Base-by-base conservation (phyloP, 495 filamentous ascomycete genomes). In the Trichoderma orchidacearum region DNA sequence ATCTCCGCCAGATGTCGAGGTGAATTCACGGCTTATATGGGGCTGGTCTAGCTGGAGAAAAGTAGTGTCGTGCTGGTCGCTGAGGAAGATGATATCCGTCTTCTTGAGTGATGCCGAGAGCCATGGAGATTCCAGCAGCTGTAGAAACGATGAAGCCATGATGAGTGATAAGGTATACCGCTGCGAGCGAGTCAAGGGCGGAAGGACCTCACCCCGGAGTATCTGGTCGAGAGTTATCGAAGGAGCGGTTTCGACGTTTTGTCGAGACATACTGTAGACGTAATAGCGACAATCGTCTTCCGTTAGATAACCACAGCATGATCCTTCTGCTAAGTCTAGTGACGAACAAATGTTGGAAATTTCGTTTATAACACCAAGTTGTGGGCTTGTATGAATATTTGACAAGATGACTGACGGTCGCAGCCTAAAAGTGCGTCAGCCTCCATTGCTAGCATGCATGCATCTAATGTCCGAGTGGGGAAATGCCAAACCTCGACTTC, bases 1-100 rank as follows among this genome's bases (percentile, higher is more conserved):
- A 76, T 62, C 80, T 82, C 54, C 75, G 68, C 12, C 25, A 51
- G 11, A 11, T 70, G 25, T 80, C 65, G 17, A 70, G 68, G 3
- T 68, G 56, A 30, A 57, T 25, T n/a, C 54, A 56, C 3, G 52
- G 57, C 21, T 73, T 62, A 31, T 75, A 64, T 13, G 76, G 66
- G 35, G 51, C 2, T 53, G 17, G 9, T 53, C 51, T 7, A 53
- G 50, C n/a, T 5, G 21, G 3, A 52, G 12, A 12, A 31, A 17
- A 1, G 28, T 5, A 12, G 28, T 9, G 12, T 32, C 27, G 21
- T 31, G 11, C 13, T n/a, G 9, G 3, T 6, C 17, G 15, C 32
- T 55, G n/a, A 63, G 59, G 61, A 63, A 60, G 12, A 59, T 18
- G 29, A 63, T 60, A 32, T 61, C 58, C 1, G 34, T 30, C 30